phyloP scores from a whole-genome alignment of 306 rosid genomes.

The Canavalia ensiformis region DNA sequence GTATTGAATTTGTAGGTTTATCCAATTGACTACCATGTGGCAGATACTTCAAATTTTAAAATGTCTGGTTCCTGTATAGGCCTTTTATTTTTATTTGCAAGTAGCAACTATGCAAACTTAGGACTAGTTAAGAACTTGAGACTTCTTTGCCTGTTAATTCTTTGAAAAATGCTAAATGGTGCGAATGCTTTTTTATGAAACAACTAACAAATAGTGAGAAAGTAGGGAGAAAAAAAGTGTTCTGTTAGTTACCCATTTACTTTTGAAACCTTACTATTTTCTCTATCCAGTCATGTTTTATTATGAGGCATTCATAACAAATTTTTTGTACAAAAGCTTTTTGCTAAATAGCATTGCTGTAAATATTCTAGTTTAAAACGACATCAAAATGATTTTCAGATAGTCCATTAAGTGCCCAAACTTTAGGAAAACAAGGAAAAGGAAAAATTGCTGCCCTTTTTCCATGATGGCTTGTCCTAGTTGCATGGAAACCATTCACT shows the following conservation, averaged over 20 bases:
- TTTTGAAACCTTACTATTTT: not conserved
- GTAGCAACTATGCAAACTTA: not conserved
- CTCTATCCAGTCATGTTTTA: not conserved
- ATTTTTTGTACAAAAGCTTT: not conserved
- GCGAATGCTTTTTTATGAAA: not conserved
- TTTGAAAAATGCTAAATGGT: not conserved
- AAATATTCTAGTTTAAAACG: not conserved
- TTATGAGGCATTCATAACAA: constrained; percentile 12
- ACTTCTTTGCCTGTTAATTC: constrained; percentile 4
- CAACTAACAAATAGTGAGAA: not conserved
- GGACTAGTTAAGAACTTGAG: not conserved
- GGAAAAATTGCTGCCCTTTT: constrained; percentile 1
- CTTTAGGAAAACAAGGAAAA: not conserved
- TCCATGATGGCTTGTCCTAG: not conserved
- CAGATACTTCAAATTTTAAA: not conserved
- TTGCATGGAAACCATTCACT: constrained; percentile 5
- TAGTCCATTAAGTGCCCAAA: constrained; percentile 15
- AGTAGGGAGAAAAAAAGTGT: not conserved
- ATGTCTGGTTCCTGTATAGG: not conserved
- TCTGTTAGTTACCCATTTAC: constrained; percentile 13
- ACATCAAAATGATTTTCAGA: constrained; percentile 26
- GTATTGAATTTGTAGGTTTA: not conserved
- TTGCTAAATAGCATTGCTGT: not conserved
- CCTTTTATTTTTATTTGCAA: constrained; percentile 1
- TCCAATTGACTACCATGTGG: not conserved